These are phyloP conservation scores for Lentinula sp. DNA, from an alignment of 768 basidiomycete species.

Conservation along the genomic window DNA sequence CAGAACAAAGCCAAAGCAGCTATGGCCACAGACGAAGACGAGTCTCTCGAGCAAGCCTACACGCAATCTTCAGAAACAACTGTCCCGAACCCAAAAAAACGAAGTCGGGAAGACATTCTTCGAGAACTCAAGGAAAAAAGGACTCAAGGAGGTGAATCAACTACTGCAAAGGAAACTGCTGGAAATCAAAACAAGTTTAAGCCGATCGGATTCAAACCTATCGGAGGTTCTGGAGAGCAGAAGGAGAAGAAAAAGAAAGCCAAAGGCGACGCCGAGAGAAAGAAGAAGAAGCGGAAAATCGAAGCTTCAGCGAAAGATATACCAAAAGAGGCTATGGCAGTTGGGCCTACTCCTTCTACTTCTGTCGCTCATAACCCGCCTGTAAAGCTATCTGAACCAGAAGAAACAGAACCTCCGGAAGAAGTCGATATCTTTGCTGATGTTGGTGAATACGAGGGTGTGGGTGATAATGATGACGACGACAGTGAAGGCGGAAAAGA, in stretches of 20 bases:
- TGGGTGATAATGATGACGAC: slow-evolving; percentile 50
- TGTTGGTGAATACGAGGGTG: slow-evolving; percentile 76
- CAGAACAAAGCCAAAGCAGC: slow-evolving; percentile 69
- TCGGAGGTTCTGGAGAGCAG: slow-evolving; percentile 30
- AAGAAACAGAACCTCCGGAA: slow-evolving; percentile 37
- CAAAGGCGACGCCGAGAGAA: slow-evolving; percentile 37
- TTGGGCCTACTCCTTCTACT: slow-evolving; percentile 6
- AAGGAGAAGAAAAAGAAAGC: slow-evolving; percentile 47
- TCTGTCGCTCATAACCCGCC: slow-evolving; percentile 15
- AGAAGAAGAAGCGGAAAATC: slow-evolving; percentile 56
- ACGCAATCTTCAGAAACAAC: slow-evolving; percentile 28
- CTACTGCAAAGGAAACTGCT: slow-evolving; percentile 16
- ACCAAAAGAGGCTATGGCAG: neutral
- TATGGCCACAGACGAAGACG: slow-evolving; percentile 65
- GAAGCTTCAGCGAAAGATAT: neutral
- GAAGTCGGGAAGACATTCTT: slow-evolving; percentile 74
- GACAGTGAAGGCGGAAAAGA: slow-evolving; percentile 36
- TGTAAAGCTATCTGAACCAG: slow-evolving; percentile 12
- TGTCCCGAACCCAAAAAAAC: slow-evolving; percentile 50
- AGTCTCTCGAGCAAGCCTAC: slow-evolving; percentile 75
- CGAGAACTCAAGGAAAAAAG: slow-evolving; percentile 66
- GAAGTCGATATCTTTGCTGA: slow-evolving; percentile 86
- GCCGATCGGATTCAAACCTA: slow-evolving; percentile 65
- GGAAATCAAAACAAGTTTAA: slow-evolving; percentile 41
- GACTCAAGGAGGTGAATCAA: slow-evolving; percentile 18